phyloP scores from a whole-genome alignment of 805 yeast species.

The Saturnispora besseyi region DNA sequence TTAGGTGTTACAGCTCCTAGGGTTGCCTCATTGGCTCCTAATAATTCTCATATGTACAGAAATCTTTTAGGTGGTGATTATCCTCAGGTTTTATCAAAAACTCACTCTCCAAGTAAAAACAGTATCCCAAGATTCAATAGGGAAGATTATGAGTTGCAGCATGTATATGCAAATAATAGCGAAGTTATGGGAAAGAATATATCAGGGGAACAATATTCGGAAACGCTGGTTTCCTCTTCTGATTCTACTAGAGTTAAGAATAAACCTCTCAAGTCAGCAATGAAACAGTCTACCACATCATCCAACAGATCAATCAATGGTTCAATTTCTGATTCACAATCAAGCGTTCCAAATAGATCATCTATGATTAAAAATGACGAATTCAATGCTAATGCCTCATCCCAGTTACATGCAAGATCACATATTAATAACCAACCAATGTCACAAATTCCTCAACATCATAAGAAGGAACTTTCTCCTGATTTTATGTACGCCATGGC shows the following conservation, averaged over 20 bases:
- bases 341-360: neutral
- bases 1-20: neutral
- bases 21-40: neutral
- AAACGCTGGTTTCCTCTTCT: neutral
- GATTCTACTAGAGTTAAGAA: neutral
- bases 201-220: neutral
- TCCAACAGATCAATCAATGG: neutral
- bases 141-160: neutral
- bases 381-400: neutral
- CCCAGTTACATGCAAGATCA: neutral
- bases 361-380: neutral
- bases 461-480: conserved; percentile 24
- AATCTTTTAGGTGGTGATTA: conserved; percentile 3
- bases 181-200: neutral
- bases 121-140: conserved; percentile 7
- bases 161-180: neutral
- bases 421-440: neutral
- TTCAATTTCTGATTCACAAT: neutral
- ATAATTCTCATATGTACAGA: conserved; percentile 11
- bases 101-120: conserved; percentile 6
- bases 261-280: conserved; percentile 3
- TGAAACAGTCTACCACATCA: conserved; percentile 1
- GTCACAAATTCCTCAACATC: neutral
- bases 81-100: neutral
- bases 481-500: conserved; percentile 50